Conservation (phyloP, 768 basidiomycete species). For the Chiua virens region DNA sequence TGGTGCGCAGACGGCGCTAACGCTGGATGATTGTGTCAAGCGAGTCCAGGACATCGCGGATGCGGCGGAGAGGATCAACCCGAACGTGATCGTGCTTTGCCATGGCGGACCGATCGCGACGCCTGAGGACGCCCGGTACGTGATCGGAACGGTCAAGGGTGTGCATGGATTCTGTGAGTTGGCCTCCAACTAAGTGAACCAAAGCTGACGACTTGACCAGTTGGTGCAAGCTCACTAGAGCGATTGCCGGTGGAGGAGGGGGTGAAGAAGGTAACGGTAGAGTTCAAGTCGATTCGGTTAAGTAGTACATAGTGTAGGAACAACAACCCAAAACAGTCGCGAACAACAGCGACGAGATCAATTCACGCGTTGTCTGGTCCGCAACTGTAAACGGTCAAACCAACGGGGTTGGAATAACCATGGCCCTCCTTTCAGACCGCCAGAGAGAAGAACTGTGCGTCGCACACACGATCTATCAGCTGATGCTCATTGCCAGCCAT, state of each 20-base stretch:
- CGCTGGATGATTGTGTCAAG: slow-evolving; percentile 24
- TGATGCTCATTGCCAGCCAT: slow-evolving; percentile 6
- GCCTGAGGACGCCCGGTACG: slow-evolving; percentile 17
- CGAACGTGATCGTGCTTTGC: slow-evolving; percentile 19
- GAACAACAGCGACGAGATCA: slow-evolving; percentile 13
- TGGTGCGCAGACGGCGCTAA: slow-evolving; percentile 24
- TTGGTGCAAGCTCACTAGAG: slow-evolving; percentile 29
- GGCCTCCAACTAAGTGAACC: not conserved
- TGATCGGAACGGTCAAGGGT: slow-evolving; percentile 16
- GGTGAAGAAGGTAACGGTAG: slow-evolving; percentile 16
- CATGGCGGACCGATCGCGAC: slow-evolving; percentile 29
- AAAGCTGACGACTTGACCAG: not conserved
- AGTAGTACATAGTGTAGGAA: not conserved
- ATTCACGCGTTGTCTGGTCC: slow-evolving; percentile 4
- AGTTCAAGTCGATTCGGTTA: slow-evolving; percentile 25
- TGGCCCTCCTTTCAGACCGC: slow-evolving; percentile 46
- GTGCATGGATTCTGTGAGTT: slow-evolving; percentile 27
- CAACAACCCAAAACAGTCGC: slow-evolving; percentile 35
- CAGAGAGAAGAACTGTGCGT: slow-evolving; percentile 50
- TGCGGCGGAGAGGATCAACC: slow-evolving; percentile 18
- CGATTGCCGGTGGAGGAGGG: slow-evolving; percentile 25
- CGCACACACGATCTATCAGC: slow-evolving; percentile 1
- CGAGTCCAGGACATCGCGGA: slow-evolving; percentile 17
- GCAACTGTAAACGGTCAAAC: too few species aligned
- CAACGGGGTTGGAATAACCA: slow-evolving; percentile 6